A percentile compares a stretch with the other conserved stretches of the same genome.
These are phyloP conservation scores for Trichoderma sp. DNA, from an alignment of 2,329 filamentous ascomycete species.

Conservation along the genomic window DNA sequence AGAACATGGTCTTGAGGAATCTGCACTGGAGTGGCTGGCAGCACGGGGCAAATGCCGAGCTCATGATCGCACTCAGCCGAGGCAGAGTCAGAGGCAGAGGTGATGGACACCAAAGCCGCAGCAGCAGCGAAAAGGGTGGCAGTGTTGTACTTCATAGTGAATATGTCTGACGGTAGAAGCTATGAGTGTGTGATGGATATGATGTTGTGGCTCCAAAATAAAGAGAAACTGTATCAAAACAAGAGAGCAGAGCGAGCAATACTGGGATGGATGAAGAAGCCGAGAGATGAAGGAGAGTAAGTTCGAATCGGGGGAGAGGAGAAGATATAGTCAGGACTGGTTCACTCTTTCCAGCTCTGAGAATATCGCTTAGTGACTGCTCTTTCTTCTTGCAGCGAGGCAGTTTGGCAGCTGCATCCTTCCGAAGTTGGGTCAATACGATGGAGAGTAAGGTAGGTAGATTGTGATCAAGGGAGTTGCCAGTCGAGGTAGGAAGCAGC, in stretches of 20 bases:
- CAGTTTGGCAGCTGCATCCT: too few species aligned
- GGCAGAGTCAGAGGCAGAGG: slow-evolving; percentile 6
- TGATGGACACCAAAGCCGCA: slow-evolving; percentile 20
- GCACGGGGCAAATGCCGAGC: background rate
- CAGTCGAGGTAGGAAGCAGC: background rate
- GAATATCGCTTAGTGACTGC: background rate
- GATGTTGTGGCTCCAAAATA: background rate
- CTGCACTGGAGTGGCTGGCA: background rate
- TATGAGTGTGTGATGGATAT: slow-evolving; percentile 1
- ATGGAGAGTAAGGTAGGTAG: too few species aligned
- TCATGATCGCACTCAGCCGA: background rate
- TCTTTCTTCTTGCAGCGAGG: background rate
- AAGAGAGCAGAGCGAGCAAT: slow-evolving; percentile 13
- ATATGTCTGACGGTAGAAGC: background rate
- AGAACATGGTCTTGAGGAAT: background rate
- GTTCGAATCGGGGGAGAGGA: background rate
- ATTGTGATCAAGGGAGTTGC: background rate
- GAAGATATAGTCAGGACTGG: background rate
- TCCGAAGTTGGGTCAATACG: too few species aligned
- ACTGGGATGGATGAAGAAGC: slow-evolving; percentile 1
- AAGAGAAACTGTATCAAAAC: slow-evolving; percentile 9
- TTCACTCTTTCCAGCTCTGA: background rate
- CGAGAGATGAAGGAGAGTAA: background rate
- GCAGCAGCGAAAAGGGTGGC: slow-evolving; percentile 10
- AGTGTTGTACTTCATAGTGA: slow-evolving; percentile 22